Evolutionary conservation across 768 basidiomycete genomes (phyloP).

Genomic region (Strobilomyces confusus): DNA sequence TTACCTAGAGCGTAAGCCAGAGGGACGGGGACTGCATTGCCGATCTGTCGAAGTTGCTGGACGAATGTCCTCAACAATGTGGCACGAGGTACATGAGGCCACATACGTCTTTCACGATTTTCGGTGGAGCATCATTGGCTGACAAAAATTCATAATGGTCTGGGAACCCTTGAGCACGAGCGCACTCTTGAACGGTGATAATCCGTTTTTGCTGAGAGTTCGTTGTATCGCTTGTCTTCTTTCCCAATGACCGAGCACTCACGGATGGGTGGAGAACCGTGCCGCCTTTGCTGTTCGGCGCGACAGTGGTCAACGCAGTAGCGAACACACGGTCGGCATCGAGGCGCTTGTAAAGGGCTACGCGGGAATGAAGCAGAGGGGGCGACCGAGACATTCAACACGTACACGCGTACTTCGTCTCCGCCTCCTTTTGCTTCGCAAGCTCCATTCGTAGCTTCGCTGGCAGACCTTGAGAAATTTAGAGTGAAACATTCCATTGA

Average conservation of each 20-base stretch:
- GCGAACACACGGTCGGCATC: constrained; percentile 50
- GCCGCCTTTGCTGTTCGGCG: constrained; percentile 48
- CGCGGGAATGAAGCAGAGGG: constrained; percentile 6
- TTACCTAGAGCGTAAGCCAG: constrained; percentile 61
- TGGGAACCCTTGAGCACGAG: constrained; percentile 76
- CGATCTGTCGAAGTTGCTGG: constrained; percentile 74
- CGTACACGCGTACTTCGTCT: constrained; percentile 28
- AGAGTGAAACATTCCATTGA: not conserved
- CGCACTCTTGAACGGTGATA: constrained; percentile 61
- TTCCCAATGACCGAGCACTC: constrained; percentile 8
- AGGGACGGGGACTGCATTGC: constrained; percentile 75
- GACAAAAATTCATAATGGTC: constrained; percentile 65
- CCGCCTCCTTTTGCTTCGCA: constrained; percentile 25
- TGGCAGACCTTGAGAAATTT: constrained; percentile 39
- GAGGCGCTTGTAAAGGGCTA: constrained; percentile 57
- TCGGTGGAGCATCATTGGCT: constrained; percentile 31
- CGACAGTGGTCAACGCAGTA: constrained; percentile 57
- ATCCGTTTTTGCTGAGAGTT: constrained; percentile 62
- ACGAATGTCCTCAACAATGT: not conserved
- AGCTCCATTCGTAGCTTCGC: constrained; percentile 35
- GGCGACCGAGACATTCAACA: not conserved
- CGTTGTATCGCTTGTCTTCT: not conserved
- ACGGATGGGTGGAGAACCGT: constrained; percentile 45
- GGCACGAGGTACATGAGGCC: not conserved
- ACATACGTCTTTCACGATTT: constrained; percentile 51